Percentiles rank a stretch among this genome's conserved stretches.
phyloP scores from a whole-genome alignment of 2,329 filamentous ascomycete species.

The Lachnellula willkommii region DNA sequence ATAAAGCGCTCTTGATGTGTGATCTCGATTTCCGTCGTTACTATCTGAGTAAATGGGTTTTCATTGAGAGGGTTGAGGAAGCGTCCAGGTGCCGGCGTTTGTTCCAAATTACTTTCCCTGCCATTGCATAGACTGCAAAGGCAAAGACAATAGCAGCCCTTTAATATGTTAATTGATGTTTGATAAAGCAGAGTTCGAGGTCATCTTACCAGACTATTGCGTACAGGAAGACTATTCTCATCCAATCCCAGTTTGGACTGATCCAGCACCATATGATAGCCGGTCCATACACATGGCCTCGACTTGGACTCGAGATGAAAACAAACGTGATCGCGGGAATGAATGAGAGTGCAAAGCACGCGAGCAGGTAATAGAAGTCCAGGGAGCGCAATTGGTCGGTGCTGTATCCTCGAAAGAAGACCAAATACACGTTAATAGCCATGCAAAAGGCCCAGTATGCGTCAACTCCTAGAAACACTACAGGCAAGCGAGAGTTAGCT shows the following conservation, averaged over 20 bases:
- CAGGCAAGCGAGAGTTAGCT: no score
- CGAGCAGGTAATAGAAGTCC: conserved; percentile 49
- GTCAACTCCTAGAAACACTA: conserved; percentile 51
- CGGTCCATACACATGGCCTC: conserved; percentile 32
- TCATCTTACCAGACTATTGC: conserved; percentile 53
- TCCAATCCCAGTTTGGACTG: conserved; percentile 56
- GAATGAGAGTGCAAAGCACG: conserved; percentile 50
- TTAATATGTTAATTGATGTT: conserved; percentile 19
- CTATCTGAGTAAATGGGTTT: conserved; percentile 33
- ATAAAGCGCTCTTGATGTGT: conserved; percentile 41
- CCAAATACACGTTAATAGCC: conserved; percentile 55
- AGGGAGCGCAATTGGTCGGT: conserved; percentile 43
- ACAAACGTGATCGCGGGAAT: conserved; percentile 47
- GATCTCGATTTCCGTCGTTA: conserved; percentile 30
- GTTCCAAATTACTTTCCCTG: conserved; percentile 58
- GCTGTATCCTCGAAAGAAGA: conserved; percentile 50
- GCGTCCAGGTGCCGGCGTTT: conserved; percentile 58
- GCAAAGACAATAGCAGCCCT: conserved; percentile 52
- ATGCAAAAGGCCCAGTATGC: conserved; percentile 51
- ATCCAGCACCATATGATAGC: conserved; percentile 73
- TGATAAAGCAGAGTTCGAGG: not conserved
- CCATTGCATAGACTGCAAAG: conserved; percentile 58
- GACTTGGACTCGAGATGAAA: conserved; percentile 37
- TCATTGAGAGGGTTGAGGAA: conserved; percentile 46
- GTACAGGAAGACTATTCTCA: conserved; percentile 70